phyloP scores from a whole-genome alignment of 1,284 basidiomycete species.

The Microbotryum saponariae region DNA sequence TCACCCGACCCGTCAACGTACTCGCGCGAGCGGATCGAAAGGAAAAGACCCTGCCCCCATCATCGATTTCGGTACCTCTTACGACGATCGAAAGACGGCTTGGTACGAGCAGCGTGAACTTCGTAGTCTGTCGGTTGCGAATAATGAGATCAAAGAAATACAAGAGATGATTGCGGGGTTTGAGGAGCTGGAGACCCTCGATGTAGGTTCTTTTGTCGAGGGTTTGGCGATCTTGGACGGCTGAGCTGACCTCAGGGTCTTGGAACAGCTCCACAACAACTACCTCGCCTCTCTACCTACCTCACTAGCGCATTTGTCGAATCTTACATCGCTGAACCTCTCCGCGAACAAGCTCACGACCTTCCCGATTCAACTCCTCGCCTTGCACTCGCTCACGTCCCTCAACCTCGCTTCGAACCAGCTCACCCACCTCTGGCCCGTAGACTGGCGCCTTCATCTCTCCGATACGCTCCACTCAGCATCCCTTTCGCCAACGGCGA shows the following conservation, averaged over 20 bases:
- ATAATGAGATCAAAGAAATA: slow-evolving; percentile 19
- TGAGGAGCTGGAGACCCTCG: slow-evolving; percentile 22
- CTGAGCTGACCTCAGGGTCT: background rate
- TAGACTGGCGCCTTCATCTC: slow-evolving; percentile 12
- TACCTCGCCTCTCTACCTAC: slow-evolving; percentile 11
- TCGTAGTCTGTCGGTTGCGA: slow-evolving; percentile 14
- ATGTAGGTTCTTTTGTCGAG: slow-evolving; percentile 8
- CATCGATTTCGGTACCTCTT: slow-evolving; percentile 1
- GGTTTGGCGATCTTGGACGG: background rate
- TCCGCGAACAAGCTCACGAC: slow-evolving; percentile 12
- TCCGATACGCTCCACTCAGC: slow-evolving; percentile 1
- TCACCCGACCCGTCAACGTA: slow-evolving; percentile 7
- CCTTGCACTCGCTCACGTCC: slow-evolving; percentile 10
- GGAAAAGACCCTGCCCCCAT: background rate
- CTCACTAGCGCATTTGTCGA: slow-evolving; percentile 15
- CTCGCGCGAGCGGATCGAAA: slow-evolving; percentile 1
- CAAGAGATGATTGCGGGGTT: slow-evolving; percentile 24
- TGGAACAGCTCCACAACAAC: slow-evolving; percentile 25
- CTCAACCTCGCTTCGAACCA: slow-evolving; percentile 26
- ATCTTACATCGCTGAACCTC: slow-evolving; percentile 25
- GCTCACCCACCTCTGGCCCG: slow-evolving; percentile 17
- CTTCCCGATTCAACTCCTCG: slow-evolving; percentile 20
- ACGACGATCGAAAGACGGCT: slow-evolving; percentile 1
- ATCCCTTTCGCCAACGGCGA: slow-evolving; percentile 13
- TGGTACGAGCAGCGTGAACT: slow-evolving; percentile 28